Conservation (phyloP, 2,329 filamentous ascomycete species). For the Epichloe baconii region DNA sequence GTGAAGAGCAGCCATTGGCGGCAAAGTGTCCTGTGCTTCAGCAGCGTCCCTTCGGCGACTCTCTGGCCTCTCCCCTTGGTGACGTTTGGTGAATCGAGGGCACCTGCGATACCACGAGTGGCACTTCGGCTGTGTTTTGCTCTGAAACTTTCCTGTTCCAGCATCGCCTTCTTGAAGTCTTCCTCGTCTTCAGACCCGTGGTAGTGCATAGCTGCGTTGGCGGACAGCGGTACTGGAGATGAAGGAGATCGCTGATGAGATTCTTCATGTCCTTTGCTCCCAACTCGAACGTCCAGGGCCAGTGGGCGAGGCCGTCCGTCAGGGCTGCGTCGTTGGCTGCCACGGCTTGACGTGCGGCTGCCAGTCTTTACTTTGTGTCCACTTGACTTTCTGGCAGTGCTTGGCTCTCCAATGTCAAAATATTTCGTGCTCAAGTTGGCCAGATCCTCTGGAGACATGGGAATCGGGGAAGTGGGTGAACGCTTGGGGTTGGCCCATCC, state of each 20-base stretch:
- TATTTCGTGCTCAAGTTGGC: conserved; percentile 43
- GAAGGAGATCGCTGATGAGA: conserved; percentile 59
- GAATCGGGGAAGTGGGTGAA: conserved; percentile 82
- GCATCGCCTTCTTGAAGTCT: conserved; percentile 39
- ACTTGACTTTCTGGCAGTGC: conserved; percentile 31
- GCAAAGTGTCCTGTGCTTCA: conserved; percentile 19
- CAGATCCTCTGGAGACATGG: conserved; percentile 86
- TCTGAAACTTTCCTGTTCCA: conserved; percentile 43
- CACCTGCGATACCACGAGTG: conserved; percentile 22
- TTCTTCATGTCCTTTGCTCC: conserved; percentile 46
- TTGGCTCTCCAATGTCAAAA: conserved; percentile 24
- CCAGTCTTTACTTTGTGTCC: conserved; percentile 18
- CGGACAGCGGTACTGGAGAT: conserved; percentile 66
- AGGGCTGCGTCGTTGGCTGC: conserved; percentile 32
- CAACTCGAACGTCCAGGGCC: conserved; percentile 42
- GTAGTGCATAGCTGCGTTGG: conserved; percentile 21
- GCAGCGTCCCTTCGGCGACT: conserved; percentile 22
- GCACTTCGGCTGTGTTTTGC: conserved; percentile 39
- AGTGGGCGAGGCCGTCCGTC: conserved; percentile 28
- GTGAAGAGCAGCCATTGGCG: conserved; percentile 15
- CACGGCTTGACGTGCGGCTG: conserved; percentile 38
- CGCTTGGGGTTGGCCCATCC: conserved; percentile 64
- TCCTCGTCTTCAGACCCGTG: conserved; percentile 51
- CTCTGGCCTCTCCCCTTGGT: conserved; percentile 24
- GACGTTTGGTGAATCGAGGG: conserved; percentile 20